These are phyloP conservation scores for Spathaspora sp. DNA, from an alignment of 1,139 yeast genomes.

Conservation along the genomic window DNA sequence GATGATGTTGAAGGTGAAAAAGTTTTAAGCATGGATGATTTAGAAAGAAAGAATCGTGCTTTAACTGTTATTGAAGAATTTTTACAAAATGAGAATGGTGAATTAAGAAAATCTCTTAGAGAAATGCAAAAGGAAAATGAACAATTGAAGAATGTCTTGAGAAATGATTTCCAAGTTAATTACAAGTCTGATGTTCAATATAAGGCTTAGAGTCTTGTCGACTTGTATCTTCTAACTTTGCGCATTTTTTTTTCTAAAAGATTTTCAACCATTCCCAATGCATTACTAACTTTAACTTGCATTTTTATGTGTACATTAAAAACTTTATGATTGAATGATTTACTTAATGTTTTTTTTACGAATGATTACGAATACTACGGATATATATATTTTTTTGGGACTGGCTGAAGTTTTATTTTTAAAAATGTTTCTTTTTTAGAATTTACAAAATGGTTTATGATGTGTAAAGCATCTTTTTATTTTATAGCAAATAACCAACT, in stretches of 20 bases:
- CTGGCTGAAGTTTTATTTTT: not conserved
- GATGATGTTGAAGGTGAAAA: slow-evolving; percentile 9
- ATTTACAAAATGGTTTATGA: not conserved
- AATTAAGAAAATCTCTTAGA: slow-evolving; percentile 11
- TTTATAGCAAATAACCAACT: not conserved
- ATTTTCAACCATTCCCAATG: slow-evolving; percentile 1
- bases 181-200: slow-evolving; percentile 9
- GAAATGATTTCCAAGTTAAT: slow-evolving; percentile 13
- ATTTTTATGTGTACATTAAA: not conserved
- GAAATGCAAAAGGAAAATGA: slow-evolving; percentile 13
- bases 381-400: not conserved
- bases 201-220: not conserved
- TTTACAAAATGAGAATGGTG: slow-evolving; percentile 12
- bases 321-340: not conserved
- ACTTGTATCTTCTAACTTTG: not conserved
- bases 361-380: not conserved
- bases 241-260: slow-evolving; percentile 1
- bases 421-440: slow-evolving; percentile 1
- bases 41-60: slow-evolving; percentile 13
- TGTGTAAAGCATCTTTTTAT: not conserved
- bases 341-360: not conserved
- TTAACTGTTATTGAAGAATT: slow-evolving; percentile 12
- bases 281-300: not conserved
- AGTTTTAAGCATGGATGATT: slow-evolving; percentile 10
- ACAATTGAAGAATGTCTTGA: slow-evolving; percentile 12